Percentiles rank a stretch among this genome's conserved stretches.
phyloP scores from a whole-genome alignment of 202 grass and related monocot genomes.

The Eragrostis tef region DNA sequence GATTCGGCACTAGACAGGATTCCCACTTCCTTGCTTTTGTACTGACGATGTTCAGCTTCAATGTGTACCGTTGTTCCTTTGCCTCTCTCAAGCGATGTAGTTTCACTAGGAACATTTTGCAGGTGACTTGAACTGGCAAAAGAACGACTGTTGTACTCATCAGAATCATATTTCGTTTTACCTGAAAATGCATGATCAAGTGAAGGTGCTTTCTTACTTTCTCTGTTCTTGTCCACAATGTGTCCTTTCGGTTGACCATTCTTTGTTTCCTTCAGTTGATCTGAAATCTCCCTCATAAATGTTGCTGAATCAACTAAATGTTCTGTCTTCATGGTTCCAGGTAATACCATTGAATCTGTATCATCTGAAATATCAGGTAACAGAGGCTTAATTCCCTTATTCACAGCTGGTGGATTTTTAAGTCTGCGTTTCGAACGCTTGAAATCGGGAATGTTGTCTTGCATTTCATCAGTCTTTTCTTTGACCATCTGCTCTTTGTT shows the following conservation, averaged over 20 bases:
- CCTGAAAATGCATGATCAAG: slow-evolving; percentile 50
- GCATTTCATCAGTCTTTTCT: slow-evolving; percentile 54
- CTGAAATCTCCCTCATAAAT: slow-evolving; percentile 21
- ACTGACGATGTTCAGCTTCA: slow-evolving; percentile 56
- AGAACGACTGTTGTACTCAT: slow-evolving; percentile 54
- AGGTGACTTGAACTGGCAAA: slow-evolving; percentile 44
- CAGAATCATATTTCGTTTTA: slow-evolving; percentile 58
- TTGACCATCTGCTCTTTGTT: slow-evolving; percentile 49
- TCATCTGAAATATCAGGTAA: slow-evolving; percentile 47
- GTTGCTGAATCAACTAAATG: slow-evolving; percentile 37
- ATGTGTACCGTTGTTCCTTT: slow-evolving; percentile 43
- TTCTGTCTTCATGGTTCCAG: slow-evolving; percentile 42
- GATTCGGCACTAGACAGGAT: slow-evolving; percentile 53
- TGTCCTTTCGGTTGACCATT: slow-evolving; percentile 36
- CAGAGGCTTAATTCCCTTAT: slow-evolving; percentile 34
- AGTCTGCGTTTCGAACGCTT: slow-evolving; percentile 47
- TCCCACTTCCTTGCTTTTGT: slow-evolving; percentile 58
- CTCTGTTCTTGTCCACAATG: slow-evolving; percentile 21
- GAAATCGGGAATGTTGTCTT: slow-evolving; percentile 37
- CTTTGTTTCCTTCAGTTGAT: slow-evolving; percentile 47
- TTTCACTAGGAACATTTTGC: slow-evolving; percentile 30
- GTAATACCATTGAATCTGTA: slow-evolving; percentile 27
- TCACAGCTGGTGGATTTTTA: slow-evolving; percentile 43
- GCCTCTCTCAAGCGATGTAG: slow-evolving; percentile 36
- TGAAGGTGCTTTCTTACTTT: slow-evolving; percentile 46